Conservation (phyloP, 345 rosid genomes). For the Euphorbia lathyris region DNA sequence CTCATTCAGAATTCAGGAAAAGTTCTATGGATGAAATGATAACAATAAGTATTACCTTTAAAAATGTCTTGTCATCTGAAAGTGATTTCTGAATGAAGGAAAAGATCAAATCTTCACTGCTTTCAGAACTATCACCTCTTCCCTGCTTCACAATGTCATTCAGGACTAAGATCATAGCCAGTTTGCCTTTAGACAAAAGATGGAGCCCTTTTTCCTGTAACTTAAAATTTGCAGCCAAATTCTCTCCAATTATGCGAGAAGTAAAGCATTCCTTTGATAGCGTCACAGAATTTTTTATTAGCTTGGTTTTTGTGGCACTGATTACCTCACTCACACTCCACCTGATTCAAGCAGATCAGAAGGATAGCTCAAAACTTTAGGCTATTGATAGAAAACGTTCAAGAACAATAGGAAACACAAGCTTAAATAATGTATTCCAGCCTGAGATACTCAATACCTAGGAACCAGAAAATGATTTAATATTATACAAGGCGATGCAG, state of each 20-base stretch:
- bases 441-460: too few species aligned
- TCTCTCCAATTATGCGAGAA: slow-evolving; percentile 37
- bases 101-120: slow-evolving; percentile 21
- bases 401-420: too few species aligned
- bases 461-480: too few species aligned
- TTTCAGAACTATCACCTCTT: slow-evolving; percentile 20
- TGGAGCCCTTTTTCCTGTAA: slow-evolving; percentile 48
- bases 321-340: slow-evolving; percentile 46
- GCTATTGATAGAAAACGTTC: too few species aligned
- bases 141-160: slow-evolving; percentile 29
- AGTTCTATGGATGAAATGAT: slow-evolving; percentile 11
- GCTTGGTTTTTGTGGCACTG: slow-evolving; percentile 30
- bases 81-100: slow-evolving; percentile 38
- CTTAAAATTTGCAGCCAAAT: slow-evolving; percentile 31
- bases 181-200: slow-evolving; percentile 61
- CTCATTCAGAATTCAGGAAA: background rate
- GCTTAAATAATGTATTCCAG: too few species aligned
- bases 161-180: slow-evolving; percentile 53
- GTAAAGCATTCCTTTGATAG: slow-evolving; percentile 38
- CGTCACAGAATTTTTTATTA: slow-evolving; percentile 39
- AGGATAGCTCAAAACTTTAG: slow-evolving; percentile 7
- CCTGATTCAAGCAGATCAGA: slow-evolving; percentile 39
- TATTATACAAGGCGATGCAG: too few species aligned
- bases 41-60: slow-evolving; percentile 43
- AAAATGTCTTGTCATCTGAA: slow-evolving; percentile 42